These are phyloP conservation scores for Hygrophila difformis DNA, from an alignment of 257 asterid genomes.

Conservation along the genomic window DNA sequence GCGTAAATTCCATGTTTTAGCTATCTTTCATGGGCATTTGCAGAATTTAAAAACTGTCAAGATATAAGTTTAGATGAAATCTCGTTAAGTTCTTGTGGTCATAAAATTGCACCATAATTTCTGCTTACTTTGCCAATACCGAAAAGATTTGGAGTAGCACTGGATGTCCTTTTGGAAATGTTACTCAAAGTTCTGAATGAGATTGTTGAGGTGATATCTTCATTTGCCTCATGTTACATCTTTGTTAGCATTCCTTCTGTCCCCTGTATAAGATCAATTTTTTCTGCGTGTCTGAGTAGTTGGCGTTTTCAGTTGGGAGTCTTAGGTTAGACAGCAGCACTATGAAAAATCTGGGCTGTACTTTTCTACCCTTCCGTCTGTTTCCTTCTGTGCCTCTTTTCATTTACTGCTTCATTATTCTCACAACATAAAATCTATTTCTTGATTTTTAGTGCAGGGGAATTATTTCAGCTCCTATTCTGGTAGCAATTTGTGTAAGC, in stretches of 20 bases:
- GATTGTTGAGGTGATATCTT: constrained; percentile 42
- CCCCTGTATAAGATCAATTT: constrained; percentile 11
- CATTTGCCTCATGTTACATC: constrained; percentile 29
- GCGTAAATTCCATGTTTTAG: too few relatives aligned
- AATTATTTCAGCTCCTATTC: constrained; percentile 32
- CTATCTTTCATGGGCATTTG: too few relatives aligned
- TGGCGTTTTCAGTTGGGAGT: constrained; percentile 29
- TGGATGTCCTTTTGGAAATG: constrained; percentile 22
- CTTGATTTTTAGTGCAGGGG: constrained; percentile 25
- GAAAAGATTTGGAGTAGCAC: constrained; percentile 37
- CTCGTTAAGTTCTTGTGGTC: too few relatives aligned
- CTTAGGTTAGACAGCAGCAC: constrained; percentile 21
- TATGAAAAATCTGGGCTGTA: constrained; percentile 22
- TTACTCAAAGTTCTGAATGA: constrained; percentile 28
- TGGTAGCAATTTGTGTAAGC: constrained; percentile 35
- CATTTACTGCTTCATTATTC: constrained; percentile 20
- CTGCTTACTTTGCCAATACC: too few relatives aligned
- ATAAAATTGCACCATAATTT: too few relatives aligned
- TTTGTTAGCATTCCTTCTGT: constrained; percentile 14
- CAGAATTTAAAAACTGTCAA: too few relatives aligned
- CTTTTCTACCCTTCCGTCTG: constrained; percentile 10
- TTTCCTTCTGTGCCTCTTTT: neutral
- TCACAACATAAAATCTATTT: constrained; percentile 23
- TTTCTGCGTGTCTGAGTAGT: constrained; percentile 29
- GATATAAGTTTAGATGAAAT: too few relatives aligned